Conservation (phyloP, 2,329 filamentous ascomycete genomes). For the Didymella arachidicola region DNA sequence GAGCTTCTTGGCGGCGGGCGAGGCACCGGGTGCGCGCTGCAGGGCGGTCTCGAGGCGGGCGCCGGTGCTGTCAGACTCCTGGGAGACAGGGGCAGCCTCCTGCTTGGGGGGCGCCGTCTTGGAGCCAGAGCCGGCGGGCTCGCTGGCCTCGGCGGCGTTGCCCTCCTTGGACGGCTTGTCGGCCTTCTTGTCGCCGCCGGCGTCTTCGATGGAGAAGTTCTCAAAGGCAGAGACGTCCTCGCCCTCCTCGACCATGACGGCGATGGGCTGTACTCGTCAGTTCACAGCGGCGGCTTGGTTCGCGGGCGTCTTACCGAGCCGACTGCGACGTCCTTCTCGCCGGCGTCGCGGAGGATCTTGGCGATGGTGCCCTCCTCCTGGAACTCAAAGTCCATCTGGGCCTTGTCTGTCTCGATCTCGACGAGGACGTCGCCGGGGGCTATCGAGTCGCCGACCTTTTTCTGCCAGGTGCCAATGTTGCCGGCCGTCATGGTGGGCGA, state of each 20-base stretch:
- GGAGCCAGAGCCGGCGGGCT: slow-evolving; percentile 65
- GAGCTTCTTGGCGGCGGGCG: slow-evolving; percentile 77
- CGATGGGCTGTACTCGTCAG: slow-evolving; percentile 77
- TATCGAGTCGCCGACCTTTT: slow-evolving; percentile 89
- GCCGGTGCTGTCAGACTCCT: slow-evolving; percentile 76
- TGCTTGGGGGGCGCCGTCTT: slow-evolving; percentile 63
- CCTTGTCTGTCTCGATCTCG: slow-evolving; percentile 99
- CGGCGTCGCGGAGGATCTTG: slow-evolving; percentile 90
- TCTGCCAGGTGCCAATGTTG: slow-evolving; percentile 98
- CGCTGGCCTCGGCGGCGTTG: slow-evolving; percentile 66
- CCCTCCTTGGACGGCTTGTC: slow-evolving; percentile 69
- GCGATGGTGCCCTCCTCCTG: slow-evolving; percentile 97
- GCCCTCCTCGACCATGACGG: slow-evolving; percentile 91
- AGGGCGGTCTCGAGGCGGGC: slow-evolving; percentile 84
- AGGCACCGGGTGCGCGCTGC: slow-evolving; percentile 79
- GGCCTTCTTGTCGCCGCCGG: slow-evolving; percentile 80
- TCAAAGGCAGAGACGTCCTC: slow-evolving; percentile 88
- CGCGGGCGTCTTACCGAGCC: slow-evolving; percentile 74
- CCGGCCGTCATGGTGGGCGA: slow-evolving; percentile 97
- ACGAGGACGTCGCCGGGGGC: slow-evolving; percentile 93
- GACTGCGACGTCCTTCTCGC: slow-evolving; percentile 91
- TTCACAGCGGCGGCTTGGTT: not conserved
- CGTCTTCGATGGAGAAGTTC: slow-evolving; percentile 85
- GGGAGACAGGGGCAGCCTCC: slow-evolving; percentile 63
- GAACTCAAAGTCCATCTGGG: slow-evolving; percentile 99